phyloP scores from a whole-genome alignment of 1,284 basidiomycete genomes.

The Pseudozyma pruni region DNA sequence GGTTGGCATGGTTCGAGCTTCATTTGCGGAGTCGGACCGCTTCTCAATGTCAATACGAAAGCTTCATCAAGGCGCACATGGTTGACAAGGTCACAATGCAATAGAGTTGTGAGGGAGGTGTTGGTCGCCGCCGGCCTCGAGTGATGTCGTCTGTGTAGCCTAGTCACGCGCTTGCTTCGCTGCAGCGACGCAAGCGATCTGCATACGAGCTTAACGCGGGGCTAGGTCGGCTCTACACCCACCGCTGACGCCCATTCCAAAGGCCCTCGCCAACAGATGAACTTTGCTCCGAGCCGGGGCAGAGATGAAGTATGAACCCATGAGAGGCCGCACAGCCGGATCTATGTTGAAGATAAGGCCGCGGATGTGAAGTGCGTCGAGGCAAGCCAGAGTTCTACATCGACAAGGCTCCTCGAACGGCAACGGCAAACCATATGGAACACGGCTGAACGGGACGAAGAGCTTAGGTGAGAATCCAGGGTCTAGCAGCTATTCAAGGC shows the following conservation, averaged over 20 bases:
- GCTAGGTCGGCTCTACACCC: too few relatives aligned
- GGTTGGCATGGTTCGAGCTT: too few relatives aligned
- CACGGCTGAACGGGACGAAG: background rate
- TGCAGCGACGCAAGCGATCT: conserved; percentile 25
- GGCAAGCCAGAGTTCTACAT: background rate
- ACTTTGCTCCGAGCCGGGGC: too few relatives aligned
- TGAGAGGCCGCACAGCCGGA: conserved; percentile 1
- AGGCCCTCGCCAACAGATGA: too few relatives aligned
- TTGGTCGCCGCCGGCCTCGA: background rate
- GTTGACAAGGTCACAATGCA: too few relatives aligned
- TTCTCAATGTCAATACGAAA: too few relatives aligned
- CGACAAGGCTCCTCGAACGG: too few relatives aligned
- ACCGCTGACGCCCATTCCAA: too few relatives aligned
- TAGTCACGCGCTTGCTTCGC: conserved; percentile 9
- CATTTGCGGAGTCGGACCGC: too few relatives aligned
- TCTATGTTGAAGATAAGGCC: conserved; percentile 1
- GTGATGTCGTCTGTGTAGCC: background rate
- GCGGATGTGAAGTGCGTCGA: conserved; percentile 9
- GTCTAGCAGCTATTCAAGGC: conserved; percentile 11
- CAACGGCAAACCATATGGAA: conserved; percentile 3
- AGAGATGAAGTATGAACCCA: too few relatives aligned
- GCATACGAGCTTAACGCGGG: background rate
- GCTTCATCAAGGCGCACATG: too few relatives aligned
- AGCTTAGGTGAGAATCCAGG: conserved; percentile 37
- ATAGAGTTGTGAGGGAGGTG: too few relatives aligned